Base-by-base conservation (phyloP, 495 filamentous ascomycete genomes). In the Xylaria castorea region DNA sequence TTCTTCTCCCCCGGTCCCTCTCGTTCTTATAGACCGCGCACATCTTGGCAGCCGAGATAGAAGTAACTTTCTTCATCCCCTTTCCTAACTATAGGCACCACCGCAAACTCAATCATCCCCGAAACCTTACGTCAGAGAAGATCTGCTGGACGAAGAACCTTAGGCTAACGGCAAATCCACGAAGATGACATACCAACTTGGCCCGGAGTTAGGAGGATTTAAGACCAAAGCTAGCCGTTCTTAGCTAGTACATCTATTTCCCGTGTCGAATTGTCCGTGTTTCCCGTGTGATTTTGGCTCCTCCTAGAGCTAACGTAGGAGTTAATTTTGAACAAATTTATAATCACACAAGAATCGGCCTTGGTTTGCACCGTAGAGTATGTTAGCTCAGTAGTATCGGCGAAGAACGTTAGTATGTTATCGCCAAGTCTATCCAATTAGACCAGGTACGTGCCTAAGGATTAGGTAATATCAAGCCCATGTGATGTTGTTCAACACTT, bases 21-120 rank as follows among this genome's bases (percentile, higher is more conserved):
- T 36, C 64, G 16, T 51, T 53, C 64, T 66, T 66, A 66, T 51
- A 66, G 42, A 51, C 44, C 63, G 11, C 44, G 27, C 14, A 36
- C 44, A 66, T 32, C 44, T 66, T 36, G 1, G 27, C 22, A 18
- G 25, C 4, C 32, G 53, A 65, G 20, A 18, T 14, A 22, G 3
- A n/a, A 27, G n/a, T 16, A 32, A 16, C 16, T 3, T 20, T 22
- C 6, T 42, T 18, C 42, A 50, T 48, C 53, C 20, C 22, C 22
- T 25, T 55, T 5, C 9, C n/a, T 27, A 12, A 0, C 51, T 14
- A 55, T 12, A 11, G 25, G 8, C 12, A n/a, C 14, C 50, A 27
- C 22, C 50, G 25, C 55, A 62, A 62, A 40, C 58, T 40, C n/a
- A 5, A 40, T 25, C 58, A 25, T 60, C 34, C 5, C n/a, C 30